Percentiles rank a stretch among this genome's conserved stretches.
Evolutionary conservation across 345 rosid genomes (phyloP).

Genomic region (Salix caprea): DNA sequence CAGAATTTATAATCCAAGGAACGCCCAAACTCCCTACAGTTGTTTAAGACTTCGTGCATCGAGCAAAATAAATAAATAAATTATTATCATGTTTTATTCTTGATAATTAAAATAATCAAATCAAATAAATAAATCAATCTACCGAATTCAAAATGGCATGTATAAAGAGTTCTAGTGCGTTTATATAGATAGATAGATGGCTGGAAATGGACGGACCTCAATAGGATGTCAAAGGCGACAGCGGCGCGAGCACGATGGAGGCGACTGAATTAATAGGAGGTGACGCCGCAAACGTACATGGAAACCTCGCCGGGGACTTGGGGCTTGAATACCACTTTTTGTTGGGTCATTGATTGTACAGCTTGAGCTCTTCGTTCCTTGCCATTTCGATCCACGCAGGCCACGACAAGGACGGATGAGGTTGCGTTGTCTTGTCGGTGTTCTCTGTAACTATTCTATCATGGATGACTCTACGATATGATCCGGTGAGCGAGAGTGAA

Average conservation of each 20-base stretch:
- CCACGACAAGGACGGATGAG: not conserved
- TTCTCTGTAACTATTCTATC: not conserved
- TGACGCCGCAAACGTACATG: conserved; percentile 88
- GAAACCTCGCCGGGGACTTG: conserved; percentile 51
- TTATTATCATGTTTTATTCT: no score
- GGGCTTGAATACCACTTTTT: conserved; percentile 53
- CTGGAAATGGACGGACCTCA: conserved; percentile 40
- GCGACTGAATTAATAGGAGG: conserved; percentile 86
- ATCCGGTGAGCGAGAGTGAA: not conserved
- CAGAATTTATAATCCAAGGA: not conserved
- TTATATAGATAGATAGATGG: not conserved
- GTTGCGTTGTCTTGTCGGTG: not conserved
- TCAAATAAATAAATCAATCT: not conserved
- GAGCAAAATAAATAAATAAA: no score
- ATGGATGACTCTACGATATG: not conserved
- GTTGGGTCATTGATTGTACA: conserved; percentile 71
- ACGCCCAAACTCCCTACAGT: not conserved
- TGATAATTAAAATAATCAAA: not conserved
- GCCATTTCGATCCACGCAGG: conserved; percentile 1
- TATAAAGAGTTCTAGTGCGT: not conserved
- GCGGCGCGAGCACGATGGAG: conserved; percentile 93
- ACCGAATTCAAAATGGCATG: not conserved
- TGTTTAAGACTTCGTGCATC: not conserved
- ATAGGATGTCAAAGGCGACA: conserved; percentile 69
- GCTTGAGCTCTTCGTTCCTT: conserved; percentile 29